Evolutionary conservation across 495 filamentous ascomycete species (phyloP).

Genomic region (Daldinia decipiens): DNA sequence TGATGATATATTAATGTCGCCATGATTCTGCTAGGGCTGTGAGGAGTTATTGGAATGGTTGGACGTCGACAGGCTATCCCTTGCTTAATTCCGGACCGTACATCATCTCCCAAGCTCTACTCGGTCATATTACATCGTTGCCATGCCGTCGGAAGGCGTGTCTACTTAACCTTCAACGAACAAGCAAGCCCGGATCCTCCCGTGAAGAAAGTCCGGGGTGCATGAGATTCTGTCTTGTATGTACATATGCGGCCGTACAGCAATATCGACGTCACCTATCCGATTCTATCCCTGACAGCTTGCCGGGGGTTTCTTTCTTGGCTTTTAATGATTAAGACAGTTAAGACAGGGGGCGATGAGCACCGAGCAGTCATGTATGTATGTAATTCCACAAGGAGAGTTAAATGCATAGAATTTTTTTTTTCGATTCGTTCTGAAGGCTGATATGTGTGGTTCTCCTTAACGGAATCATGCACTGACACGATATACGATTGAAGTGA

Average conservation of each 20-base stretch:
- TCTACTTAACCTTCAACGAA: constrained; percentile 16
- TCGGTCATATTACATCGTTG: constrained; percentile 8
- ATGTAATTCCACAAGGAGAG: constrained; percentile 1
- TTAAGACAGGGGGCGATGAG: background rate
- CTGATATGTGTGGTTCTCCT: constrained; percentile 6
- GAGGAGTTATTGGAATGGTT: no score
- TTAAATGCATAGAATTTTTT: background rate
- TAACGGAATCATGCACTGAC: constrained; percentile 35
- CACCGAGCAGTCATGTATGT: background rate
- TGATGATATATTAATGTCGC: no score
- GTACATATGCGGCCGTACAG: constrained; percentile 9
- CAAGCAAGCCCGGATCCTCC: constrained; percentile 25
- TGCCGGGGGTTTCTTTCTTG: background rate
- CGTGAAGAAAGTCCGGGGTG: constrained; percentile 36
- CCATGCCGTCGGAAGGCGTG: constrained; percentile 12
- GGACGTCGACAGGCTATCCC: background rate
- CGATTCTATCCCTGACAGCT: constrained; percentile 7
- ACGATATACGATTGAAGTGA: constrained; percentile 22
- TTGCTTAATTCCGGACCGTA: background rate
- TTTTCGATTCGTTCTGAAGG: background rate
- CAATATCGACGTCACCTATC: constrained; percentile 10
- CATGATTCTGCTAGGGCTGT: no score
- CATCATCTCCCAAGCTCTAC: background rate
- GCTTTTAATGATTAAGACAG: background rate
- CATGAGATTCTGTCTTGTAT: constrained; percentile 18